These are phyloP conservation scores for Aspergillus cavernicola DNA, from an alignment of 495 filamentous ascomycete genomes.

Conservation along the genomic window DNA sequence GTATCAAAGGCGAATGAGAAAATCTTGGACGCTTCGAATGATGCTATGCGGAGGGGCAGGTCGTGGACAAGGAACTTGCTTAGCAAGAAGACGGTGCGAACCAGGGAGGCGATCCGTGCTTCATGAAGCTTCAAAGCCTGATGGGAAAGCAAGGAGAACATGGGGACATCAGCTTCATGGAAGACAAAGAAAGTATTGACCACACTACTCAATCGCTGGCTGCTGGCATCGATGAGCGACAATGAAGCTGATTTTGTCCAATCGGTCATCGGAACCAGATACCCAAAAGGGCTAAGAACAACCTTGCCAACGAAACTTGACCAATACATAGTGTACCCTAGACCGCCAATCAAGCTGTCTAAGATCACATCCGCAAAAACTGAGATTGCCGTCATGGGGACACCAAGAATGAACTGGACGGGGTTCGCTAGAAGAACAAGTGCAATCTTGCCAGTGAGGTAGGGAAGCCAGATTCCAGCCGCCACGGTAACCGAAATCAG, in stretches of 20 bases:
- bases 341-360: conserved; percentile 54
- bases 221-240: conserved; percentile 46
- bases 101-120: conserved; percentile 29
- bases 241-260: conserved; percentile 39
- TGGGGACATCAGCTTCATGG: conserved; percentile 54
- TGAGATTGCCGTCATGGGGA: conserved; percentile 67
- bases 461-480: conserved; percentile 83
- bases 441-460: conserved; percentile 80
- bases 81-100: conserved; percentile 17
- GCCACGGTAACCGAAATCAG: conserved; percentile 83
- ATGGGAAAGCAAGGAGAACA: conserved; percentile 60
- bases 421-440: conserved; percentile 79
- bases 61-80: conserved; percentile 37
- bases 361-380: conserved; percentile 66
- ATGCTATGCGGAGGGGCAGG: conserved; percentile 34
- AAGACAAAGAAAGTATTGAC: conserved; percentile 41
- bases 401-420: conserved; percentile 58
- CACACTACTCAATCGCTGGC: conserved; percentile 41
- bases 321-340: conserved; percentile 56
- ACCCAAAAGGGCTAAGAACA: conserved; percentile 41
- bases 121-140: conserved; percentile 52
- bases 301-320: conserved; percentile 41
- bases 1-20: conserved; percentile 21
- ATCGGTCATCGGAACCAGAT: conserved; percentile 39
- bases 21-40: conserved; percentile 22